Conservation (phyloP, 257 asterid species). For the Nicotiana benthamiana region DNA sequence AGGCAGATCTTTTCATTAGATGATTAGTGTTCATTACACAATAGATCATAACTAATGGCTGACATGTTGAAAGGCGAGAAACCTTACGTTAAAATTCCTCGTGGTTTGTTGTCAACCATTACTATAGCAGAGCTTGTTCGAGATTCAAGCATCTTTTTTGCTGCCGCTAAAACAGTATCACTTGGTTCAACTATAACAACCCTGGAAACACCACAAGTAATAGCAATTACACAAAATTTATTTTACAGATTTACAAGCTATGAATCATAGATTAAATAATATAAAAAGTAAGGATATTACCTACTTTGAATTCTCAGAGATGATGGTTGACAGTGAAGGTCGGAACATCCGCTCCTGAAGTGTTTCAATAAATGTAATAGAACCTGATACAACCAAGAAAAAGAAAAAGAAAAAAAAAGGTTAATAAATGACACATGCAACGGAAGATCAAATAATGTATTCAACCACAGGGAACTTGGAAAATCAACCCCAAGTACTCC, state of each 20-base stretch:
- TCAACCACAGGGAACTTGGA: neutral
- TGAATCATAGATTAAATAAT: neutral
- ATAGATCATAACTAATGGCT: neutral
- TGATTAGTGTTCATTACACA: neutral
- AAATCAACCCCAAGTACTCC: neutral
- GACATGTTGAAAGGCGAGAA: slow-evolving; percentile 3
- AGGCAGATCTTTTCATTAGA: neutral
- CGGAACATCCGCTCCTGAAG: slow-evolving; percentile 80
- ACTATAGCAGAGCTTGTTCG: slow-evolving; percentile 61
- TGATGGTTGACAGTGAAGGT: slow-evolving; percentile 82
- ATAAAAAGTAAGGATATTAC: slow-evolving; percentile 56
- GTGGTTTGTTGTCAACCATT: slow-evolving; percentile 75
- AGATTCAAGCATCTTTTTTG: slow-evolving; percentile 74
- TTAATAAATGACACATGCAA: neutral
- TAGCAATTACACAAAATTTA: neutral
- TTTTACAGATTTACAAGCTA: neutral
- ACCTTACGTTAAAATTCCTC: slow-evolving; percentile 62
- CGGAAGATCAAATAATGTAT: neutral
- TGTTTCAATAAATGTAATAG: slow-evolving; percentile 75
- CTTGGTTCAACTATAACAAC: slow-evolving; percentile 66
- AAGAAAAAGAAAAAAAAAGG: neutral
- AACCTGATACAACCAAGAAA: slow-evolving; percentile 38
- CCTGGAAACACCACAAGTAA: slow-evolving; percentile 23
- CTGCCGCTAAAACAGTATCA: slow-evolving; percentile 66
- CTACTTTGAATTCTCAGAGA: slow-evolving; percentile 96